These are phyloP conservation scores for Fusarium sp. DNA, from an alignment of 2,329 filamentous ascomycete genomes.

Conservation along the genomic window DNA sequence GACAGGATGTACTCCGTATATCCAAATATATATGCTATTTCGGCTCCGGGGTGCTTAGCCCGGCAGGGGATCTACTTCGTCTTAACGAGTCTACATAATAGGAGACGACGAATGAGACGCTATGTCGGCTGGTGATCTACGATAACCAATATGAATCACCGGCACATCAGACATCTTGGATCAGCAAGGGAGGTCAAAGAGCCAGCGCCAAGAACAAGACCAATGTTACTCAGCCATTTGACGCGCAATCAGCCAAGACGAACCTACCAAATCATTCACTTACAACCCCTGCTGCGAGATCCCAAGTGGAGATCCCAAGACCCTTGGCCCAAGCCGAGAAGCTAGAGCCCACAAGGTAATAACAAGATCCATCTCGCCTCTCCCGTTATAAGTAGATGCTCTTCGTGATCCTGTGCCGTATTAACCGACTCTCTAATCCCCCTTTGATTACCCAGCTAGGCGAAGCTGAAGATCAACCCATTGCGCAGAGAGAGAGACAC, in stretches of 20 bases:
- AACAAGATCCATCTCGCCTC: neutral
- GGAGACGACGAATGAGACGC: neutral
- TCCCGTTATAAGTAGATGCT: neutral
- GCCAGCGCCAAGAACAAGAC: constrained; percentile 16
- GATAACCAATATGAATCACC: neutral
- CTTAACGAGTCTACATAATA: too few relatives aligned
- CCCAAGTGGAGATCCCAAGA: constrained; percentile 12
- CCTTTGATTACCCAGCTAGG: neutral
- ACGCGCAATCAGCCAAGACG: constrained; percentile 34
- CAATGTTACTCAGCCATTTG: constrained; percentile 26
- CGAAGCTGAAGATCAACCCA: neutral
- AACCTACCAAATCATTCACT: neutral
- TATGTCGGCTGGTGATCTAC: neutral
- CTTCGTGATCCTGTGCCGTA: neutral
- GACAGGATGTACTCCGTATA: too few relatives aligned
- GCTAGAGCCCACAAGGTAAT: neutral
- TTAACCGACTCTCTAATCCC: neutral
- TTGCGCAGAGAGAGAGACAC: neutral
- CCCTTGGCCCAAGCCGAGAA: neutral
- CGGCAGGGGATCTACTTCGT: too few relatives aligned
- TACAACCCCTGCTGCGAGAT: neutral
- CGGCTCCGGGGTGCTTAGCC: too few relatives aligned
- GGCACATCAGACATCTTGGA: neutral
- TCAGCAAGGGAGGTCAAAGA: neutral
- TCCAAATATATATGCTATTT: too few relatives aligned